A percentile compares a stretch with the other conserved stretches of the same genome.
These are phyloP conservation scores for Aspergillus kassunensis DNA, from an alignment of 495 filamentous ascomycete genomes.

Conservation along the genomic window DNA sequence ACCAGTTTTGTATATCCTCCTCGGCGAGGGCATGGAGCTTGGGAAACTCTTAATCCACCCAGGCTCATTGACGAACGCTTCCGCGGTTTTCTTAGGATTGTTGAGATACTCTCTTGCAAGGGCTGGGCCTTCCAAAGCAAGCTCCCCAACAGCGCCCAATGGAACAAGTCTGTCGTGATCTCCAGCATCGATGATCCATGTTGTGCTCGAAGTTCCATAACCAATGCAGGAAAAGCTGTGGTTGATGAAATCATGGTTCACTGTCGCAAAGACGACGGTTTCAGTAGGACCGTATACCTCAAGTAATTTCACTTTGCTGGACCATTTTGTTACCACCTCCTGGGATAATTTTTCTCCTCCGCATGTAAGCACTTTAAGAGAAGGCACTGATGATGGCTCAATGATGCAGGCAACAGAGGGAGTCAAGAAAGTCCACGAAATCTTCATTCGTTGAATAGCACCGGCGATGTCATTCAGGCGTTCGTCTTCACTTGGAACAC, in stretches of 20 bases:
- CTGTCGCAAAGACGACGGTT: slow-evolving; percentile 35
- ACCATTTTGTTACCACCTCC: slow-evolving; percentile 54
- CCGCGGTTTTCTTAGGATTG: slow-evolving; percentile 47
- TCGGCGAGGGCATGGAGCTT: slow-evolving; percentile 18
- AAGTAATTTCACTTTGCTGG: slow-evolving; percentile 41
- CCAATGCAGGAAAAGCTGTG: slow-evolving; percentile 47
- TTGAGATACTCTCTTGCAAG: slow-evolving; percentile 52
- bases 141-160: slow-evolving; percentile 51
- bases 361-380: slow-evolving; percentile 38
- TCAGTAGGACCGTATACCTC: slow-evolving; percentile 62
- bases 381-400: slow-evolving; percentile 43
- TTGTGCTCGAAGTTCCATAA: slow-evolving; percentile 39
- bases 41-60: slow-evolving; percentile 30
- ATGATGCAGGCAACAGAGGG: slow-evolving; percentile 50
- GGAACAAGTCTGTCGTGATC: slow-evolving; percentile 46
- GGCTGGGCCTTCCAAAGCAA: slow-evolving; percentile 46
- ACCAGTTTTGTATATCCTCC: slow-evolving; percentile 46
- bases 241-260: slow-evolving; percentile 31
- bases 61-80: slow-evolving; percentile 41
- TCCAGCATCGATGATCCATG: slow-evolving; percentile 54
- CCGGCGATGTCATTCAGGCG: slow-evolving; percentile 47
- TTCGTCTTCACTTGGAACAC: slow-evolving; percentile 57
- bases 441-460: slow-evolving; percentile 45
- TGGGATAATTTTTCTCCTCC: slow-evolving; percentile 47
- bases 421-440: slow-evolving; percentile 51